Conservation (phyloP, 2,329 filamentous ascomycete species). For the Penicillium sp. region DNA sequence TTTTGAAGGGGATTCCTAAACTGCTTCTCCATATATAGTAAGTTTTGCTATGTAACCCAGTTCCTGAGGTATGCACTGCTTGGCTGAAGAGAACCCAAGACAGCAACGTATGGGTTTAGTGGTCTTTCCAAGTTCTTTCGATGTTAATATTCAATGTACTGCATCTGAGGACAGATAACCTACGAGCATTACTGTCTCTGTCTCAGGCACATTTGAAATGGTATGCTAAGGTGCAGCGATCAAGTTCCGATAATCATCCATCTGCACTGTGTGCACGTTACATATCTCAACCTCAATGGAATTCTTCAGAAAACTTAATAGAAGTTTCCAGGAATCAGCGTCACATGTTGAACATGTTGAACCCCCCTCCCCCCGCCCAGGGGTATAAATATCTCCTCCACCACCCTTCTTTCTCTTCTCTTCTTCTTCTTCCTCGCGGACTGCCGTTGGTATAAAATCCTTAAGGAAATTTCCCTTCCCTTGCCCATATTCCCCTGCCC, state of each 20-base stretch:
- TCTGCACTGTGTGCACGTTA: too few species aligned
- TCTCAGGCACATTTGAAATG: background rate
- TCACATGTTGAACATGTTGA: background rate
- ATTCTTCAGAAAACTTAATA: too few species aligned
- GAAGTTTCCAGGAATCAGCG: background rate
- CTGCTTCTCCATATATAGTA: too few species aligned
- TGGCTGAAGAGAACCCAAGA: too few species aligned
- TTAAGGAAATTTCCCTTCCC: background rate
- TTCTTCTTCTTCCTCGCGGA: background rate
- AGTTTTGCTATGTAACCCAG: too few species aligned
- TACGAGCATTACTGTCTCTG: background rate
- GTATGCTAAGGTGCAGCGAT: background rate
- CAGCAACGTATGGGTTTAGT: too few species aligned
- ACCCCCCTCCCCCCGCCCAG: too few species aligned
- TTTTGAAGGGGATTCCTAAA: too few species aligned
- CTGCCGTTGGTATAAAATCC: background rate
- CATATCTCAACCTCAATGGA: too few species aligned
- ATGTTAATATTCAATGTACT: background rate
- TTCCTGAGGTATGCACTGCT: too few species aligned
- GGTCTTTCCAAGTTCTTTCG: background rate
- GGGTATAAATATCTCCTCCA: background rate
- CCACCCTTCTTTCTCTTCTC: background rate
- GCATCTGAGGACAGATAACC: background rate
- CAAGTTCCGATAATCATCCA: too few species aligned
- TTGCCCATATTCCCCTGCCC: too few species aligned